Base-by-base conservation (phyloP, 768 basidiomycete species). In the Lentinula raphanica region DNA sequence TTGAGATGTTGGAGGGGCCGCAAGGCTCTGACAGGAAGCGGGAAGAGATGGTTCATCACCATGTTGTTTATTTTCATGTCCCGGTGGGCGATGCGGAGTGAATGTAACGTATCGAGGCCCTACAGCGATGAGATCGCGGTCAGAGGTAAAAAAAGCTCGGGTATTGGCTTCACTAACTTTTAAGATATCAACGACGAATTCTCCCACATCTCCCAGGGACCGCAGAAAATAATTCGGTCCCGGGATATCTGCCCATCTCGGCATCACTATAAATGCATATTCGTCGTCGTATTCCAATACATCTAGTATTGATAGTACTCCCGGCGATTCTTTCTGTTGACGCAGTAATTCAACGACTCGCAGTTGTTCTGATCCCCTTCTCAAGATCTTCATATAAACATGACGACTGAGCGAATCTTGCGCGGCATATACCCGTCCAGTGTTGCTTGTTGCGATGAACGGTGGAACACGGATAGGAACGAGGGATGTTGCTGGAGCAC, bases 11-110 rank as follows among this genome's bases (percentile, higher is more conserved):
- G 28, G 8, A 49, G 17, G 21, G 31, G 38, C 23, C 50, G 32
- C 4, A 36, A 11, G 12, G 50, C 23, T 53, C 53, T 23, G 27
- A 46, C 40, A 32, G 55, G 55, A n/a, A 56, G 17, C 8, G 25
- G 15, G 19, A 56, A 56, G 19, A 56, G 55, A 21, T 56, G 55
- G n/a, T 56, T 56, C 55, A 56, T 32, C 0, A 56, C 55, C 40
- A 56, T 40, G n/a, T 56, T 56, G 32, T 56, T 56, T 1, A 56
- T 45, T 21, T 56, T 56, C 28, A 56, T 56, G 23, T 56, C 55
- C 15, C 55, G 55, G 35, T 56, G 55, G 8, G 44, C 55, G 11
- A 56, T 56, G 31, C 42, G 40, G 12, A 56, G 42, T 12, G 36
- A 35, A 32, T 56, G 55, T 12, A 56, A 42, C 2, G 55, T 56